Evolutionary conservation across 371 early-diverging fungal species (phyloP), one percentile per base, ranked within the genome.

Genomic region (Syncephalis fuscata): DNA sequence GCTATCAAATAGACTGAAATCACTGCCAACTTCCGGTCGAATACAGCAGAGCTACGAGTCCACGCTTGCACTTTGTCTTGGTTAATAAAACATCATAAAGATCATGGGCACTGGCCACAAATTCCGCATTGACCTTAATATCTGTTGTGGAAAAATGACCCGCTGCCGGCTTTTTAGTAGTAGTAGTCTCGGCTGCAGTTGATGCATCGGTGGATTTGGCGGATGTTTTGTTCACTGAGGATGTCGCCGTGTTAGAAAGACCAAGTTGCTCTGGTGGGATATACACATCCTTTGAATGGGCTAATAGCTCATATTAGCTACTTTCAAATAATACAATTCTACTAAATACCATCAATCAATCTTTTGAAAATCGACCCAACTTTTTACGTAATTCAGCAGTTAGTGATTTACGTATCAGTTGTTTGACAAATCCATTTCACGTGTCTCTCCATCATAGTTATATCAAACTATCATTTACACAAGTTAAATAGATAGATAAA

Each of bases 281-380:
- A 61, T 85, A 84, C 23, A 95, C 92, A 66, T 92, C 96, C 52
- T 83, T 76, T 40, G 78, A 70, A 63, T 95, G 85, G 43, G 70
- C 75, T 32, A 32, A 11, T 32, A n/a, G n/a, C n/a, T n/a, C n/a
- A n/a, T n/a, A n/a, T n/a, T n/a, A n/a, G n/a, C n/a, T n/a, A n/a
- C n/a, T n/a, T n/a, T n/a, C n/a, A n/a, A n/a, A n/a, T n/a, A n/a
- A n/a, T n/a, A n/a, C n/a, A n/a, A n/a, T n/a, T n/a, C n/a, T 32
- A 7, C 32, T 32, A 32, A 4, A 41, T 66, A 82, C 80, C 59
- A 39, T 74, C 69, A 48, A 90, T 78, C 61, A 94, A 49, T 82
- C 86, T 8, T 59, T 60, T 3, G 83, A 72, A 54, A 94, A 86
- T 3, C 36, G 51, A 32, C 58, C 66, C 16, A 94, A 64, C 45